Evolutionary conservation across 2,329 filamentous ascomycete species (phyloP).

Genomic region (Colletotrichum agaves): DNA sequence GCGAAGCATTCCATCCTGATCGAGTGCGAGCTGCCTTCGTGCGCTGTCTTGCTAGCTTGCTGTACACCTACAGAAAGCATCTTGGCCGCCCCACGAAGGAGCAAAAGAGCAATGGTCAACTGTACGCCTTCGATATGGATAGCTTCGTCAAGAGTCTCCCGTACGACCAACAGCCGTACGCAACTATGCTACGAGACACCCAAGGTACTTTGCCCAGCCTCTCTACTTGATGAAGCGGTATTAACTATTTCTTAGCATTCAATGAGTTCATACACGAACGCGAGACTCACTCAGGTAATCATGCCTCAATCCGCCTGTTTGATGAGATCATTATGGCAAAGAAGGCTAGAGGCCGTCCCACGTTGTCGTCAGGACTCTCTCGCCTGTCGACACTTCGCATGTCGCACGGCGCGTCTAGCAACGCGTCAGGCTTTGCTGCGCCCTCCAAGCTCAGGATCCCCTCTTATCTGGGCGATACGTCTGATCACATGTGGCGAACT

Average conservation of each 20-base stretch:
- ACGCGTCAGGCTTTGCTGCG: slow-evolving; percentile 50
- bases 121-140: slow-evolving; percentile 73
- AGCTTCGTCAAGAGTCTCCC: slow-evolving; percentile 73
- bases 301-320: slow-evolving; percentile 78
- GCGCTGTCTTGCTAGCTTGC: slow-evolving; percentile 71
- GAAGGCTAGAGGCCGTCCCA: slow-evolving; percentile 72
- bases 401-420: slow-evolving; percentile 61
- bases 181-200: slow-evolving; percentile 71
- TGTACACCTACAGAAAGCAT: slow-evolving; percentile 74
- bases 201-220: slow-evolving; percentile 60
- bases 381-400: slow-evolving; percentile 69
- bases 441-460: slow-evolving; percentile 55
- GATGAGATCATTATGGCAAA: slow-evolving; percentile 88
- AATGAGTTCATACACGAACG: slow-evolving; percentile 89
- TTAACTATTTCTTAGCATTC: slow-evolving; percentile 57
- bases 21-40: slow-evolving; percentile 73
- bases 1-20: slow-evolving; percentile 69
- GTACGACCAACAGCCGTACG: slow-evolving; percentile 73
- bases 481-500: slow-evolving; percentile 83
- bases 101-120: slow-evolving; percentile 68
- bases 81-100: slow-evolving; percentile 68
- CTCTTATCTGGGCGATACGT: slow-evolving; percentile 76
- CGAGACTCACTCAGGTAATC: slow-evolving; percentile 70
- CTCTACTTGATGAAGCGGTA: neutral
- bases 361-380: slow-evolving; percentile 72